phyloP scores from a whole-genome alignment of 257 asterid species.

The Plantago major region DNA sequence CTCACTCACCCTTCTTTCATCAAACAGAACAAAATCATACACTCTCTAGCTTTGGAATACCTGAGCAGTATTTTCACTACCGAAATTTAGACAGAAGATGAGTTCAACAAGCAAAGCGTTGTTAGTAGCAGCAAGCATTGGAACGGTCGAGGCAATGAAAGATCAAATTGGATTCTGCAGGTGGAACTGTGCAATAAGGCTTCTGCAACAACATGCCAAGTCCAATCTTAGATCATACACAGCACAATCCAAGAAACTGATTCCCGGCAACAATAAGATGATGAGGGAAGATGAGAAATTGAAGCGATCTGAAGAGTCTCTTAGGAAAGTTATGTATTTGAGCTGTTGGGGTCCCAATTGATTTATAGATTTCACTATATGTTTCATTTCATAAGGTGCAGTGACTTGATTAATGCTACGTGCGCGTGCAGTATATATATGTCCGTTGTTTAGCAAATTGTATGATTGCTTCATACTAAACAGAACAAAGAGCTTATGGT shows the following conservation, averaged over 20 bases:
- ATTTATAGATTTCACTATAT: background rate
- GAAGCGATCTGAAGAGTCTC: constrained; percentile 24
- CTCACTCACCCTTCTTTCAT: too few relatives aligned
- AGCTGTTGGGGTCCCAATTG: constrained; percentile 27
- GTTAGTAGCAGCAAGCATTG: constrained; percentile 39
- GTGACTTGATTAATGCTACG: too few relatives aligned
- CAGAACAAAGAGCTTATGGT: too few relatives aligned
- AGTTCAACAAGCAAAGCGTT: constrained; percentile 30
- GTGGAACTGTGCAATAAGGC: constrained; percentile 34
- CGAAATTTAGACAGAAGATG: too few relatives aligned
- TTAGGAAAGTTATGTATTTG: constrained; percentile 33
- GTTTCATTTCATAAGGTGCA: background rate
- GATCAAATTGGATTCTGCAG: constrained; percentile 30
- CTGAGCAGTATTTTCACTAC: too few relatives aligned
- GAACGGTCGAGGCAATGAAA: constrained; percentile 32
- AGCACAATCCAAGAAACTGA: constrained; percentile 5
- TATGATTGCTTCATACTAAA: too few relatives aligned
- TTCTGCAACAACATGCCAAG: constrained; percentile 28
- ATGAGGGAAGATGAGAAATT: constrained; percentile 7
- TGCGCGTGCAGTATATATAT: too few relatives aligned
- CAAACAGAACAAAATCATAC: too few relatives aligned
- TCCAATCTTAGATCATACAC: constrained; percentile 10
- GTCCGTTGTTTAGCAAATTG: too few relatives aligned
- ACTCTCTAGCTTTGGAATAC: too few relatives aligned
- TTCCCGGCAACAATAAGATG: too few relatives aligned